These are phyloP conservation scores for Baorangia bicolor DNA, from an alignment of 768 basidiomycete species.

Conservation along the genomic window DNA sequence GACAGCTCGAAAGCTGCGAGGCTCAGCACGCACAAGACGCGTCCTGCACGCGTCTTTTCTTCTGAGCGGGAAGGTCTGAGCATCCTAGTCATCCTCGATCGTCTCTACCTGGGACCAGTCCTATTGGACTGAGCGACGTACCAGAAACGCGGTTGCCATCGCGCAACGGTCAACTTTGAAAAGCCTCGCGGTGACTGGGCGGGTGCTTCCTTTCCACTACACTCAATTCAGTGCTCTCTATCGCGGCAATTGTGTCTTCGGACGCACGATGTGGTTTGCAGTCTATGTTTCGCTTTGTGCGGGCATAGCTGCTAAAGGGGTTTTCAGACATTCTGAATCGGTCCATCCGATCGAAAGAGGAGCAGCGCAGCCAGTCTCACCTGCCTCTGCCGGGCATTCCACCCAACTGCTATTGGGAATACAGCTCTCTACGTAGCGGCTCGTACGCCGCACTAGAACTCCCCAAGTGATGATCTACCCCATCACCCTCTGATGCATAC, in stretches of 20 bases:
- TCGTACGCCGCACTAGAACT: background rate
- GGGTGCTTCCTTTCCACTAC: conserved; percentile 3
- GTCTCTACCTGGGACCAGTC: conserved; percentile 31
- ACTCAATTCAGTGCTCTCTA: conserved; percentile 14
- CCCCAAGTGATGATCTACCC: background rate
- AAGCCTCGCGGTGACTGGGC: conserved; percentile 30
- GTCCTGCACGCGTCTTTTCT: conserved; percentile 18
- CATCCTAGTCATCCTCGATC: conserved; percentile 27
- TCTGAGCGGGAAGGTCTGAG: conserved; percentile 38
- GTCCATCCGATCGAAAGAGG: background rate
- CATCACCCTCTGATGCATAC: too few species aligned
- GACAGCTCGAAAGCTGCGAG: conserved; percentile 32
- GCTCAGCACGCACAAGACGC: conserved; percentile 30
- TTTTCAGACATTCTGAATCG: background rate
- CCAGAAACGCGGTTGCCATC: conserved; percentile 28
- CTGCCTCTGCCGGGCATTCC: background rate
- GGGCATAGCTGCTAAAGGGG: background rate
- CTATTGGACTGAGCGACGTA: conserved; percentile 28
- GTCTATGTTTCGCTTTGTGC: background rate
- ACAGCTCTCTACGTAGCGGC: background rate
- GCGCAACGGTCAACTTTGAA: conserved; percentile 24
- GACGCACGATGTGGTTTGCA: conserved; percentile 9
- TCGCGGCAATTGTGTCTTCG: conserved; percentile 18
- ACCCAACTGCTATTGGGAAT: background rate
- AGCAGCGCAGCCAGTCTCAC: background rate